These are phyloP conservation scores for Ambrosiella xylebori DNA, from an alignment of 2,329 filamentous ascomycete genomes.

Conservation along the genomic window DNA sequence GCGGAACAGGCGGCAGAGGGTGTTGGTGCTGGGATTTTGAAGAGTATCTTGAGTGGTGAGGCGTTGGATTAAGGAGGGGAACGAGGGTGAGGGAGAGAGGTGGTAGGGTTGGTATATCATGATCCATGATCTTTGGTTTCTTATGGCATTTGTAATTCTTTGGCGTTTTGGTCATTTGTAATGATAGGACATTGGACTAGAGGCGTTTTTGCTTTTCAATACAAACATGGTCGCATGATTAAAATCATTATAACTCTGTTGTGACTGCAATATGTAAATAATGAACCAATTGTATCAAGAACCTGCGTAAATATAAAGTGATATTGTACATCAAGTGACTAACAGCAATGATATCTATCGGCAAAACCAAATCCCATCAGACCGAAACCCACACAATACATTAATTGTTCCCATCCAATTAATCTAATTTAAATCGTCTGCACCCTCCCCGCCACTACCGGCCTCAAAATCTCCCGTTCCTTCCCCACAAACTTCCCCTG, in stretches of 20 bases:
- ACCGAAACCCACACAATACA: too few species aligned
- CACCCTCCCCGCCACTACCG: not conserved
- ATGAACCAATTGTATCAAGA: too few species aligned
- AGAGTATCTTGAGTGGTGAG: conserved; percentile 44
- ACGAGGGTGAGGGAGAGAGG: not conserved
- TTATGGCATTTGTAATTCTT: not conserved
- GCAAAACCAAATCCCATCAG: too few species aligned
- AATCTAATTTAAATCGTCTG: conserved; percentile 5
- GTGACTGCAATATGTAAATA: too few species aligned
- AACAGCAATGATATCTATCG: too few species aligned
- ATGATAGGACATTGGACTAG: not conserved
- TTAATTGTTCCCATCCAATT: too few species aligned
- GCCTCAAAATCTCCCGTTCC: not conserved
- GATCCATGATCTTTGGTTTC: not conserved
- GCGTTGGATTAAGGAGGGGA: conserved; percentile 30
- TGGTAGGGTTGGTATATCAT: not conserved
- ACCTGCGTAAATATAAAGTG: too few species aligned
- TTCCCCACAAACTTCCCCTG: not conserved
- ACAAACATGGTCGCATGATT: not conserved
- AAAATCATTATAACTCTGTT: too few species aligned
- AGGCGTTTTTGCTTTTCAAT: not conserved
- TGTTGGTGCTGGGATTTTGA: conserved; percentile 42
- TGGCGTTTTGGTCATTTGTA: not conserved
- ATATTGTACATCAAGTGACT: too few species aligned
- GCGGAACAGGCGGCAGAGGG: conserved; percentile 52